A percentile compares a stretch with the other conserved stretches of the same genome.
Conservation (phyloP, 805 yeast genomes). For the Ogataea polymorpha region DNA sequence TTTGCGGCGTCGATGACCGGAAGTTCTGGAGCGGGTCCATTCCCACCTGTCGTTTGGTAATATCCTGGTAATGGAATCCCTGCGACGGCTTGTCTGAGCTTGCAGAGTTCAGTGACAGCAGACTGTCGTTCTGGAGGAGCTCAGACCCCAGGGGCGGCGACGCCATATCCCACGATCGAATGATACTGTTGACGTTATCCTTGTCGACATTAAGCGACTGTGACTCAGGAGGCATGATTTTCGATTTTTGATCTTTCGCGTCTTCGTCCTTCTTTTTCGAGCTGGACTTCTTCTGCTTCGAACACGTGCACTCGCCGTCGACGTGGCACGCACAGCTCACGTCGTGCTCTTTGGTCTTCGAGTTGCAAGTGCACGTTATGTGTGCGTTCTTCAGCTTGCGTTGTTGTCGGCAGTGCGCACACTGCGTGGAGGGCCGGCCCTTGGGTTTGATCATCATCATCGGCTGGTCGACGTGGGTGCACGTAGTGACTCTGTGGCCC, state of each 20-base stretch:
- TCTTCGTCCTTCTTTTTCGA: constrained; percentile 19
- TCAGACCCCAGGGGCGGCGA: constrained; percentile 22
- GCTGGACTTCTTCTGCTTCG: constrained; percentile 23
- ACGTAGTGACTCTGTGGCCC: constrained; percentile 93
- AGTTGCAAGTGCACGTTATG: constrained; percentile 67
- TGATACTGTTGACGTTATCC: constrained; percentile 13
- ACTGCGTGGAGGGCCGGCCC: constrained; percentile 93
- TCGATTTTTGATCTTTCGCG: constrained; percentile 8
- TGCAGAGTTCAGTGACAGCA: constrained; percentile 21
- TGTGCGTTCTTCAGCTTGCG: constrained; percentile 66
- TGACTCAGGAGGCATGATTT: constrained; percentile 7
- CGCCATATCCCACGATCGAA: constrained; percentile 31
- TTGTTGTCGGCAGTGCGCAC: constrained; percentile 78
- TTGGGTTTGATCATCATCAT: constrained; percentile 92
- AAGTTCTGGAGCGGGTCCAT: constrained; percentile 31
- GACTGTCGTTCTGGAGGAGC: constrained; percentile 22
- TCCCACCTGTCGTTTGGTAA: constrained; percentile 29
- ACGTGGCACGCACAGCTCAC: constrained; percentile 31
- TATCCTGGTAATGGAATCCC: constrained; percentile 18
- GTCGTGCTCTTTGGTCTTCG: constrained; percentile 35
- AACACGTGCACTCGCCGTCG: constrained; percentile 34
- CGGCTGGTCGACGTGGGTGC: constrained; percentile 89
- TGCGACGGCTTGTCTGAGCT: constrained; percentile 10
- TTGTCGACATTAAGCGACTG: constrained; percentile 9
- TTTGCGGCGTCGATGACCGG: constrained; percentile 20